Conservation (phyloP, 495 filamentous ascomycete genomes). For the Hypoxylon cercidicola region DNA sequence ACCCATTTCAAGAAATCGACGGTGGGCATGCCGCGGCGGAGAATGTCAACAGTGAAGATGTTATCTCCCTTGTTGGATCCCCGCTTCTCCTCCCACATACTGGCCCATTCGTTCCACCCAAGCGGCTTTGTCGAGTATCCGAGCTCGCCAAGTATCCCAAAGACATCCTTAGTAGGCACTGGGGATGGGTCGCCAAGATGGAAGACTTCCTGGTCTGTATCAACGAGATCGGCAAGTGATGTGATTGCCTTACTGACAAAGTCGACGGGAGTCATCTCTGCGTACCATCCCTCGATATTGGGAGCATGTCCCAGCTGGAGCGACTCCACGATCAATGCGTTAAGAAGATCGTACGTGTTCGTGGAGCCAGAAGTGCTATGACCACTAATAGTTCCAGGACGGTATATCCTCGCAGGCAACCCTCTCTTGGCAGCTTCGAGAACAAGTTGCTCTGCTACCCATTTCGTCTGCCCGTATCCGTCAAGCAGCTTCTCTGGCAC, state of each 20-base stretch:
- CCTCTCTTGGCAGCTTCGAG: slow-evolving; percentile 69
- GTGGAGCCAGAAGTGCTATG: slow-evolving; percentile 71
- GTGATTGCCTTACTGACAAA: slow-evolving; percentile 74
- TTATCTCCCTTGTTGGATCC: slow-evolving; percentile 67
- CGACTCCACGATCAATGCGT: slow-evolving; percentile 73
- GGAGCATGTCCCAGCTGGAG: slow-evolving; percentile 69
- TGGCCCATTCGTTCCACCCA: slow-evolving; percentile 71
- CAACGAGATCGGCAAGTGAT: slow-evolving; percentile 64
- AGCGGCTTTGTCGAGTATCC: slow-evolving; percentile 70
- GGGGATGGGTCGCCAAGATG: slow-evolving; percentile 75
- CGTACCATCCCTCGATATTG: slow-evolving; percentile 72
- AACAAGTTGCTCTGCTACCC: slow-evolving; percentile 74
- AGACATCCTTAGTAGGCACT: slow-evolving; percentile 64
- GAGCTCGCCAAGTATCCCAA: slow-evolving; percentile 65
- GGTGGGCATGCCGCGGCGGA: slow-evolving; percentile 74
- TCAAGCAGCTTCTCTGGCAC: slow-evolving; percentile 69
- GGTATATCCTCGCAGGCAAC: slow-evolving; percentile 69
- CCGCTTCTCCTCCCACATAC: slow-evolving; percentile 68
- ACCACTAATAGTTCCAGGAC: slow-evolving; percentile 72
- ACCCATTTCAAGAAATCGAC: slow-evolving; percentile 64
- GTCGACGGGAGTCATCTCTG: slow-evolving; percentile 78
- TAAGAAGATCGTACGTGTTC: slow-evolving; percentile 74
- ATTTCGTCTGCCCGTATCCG: slow-evolving; percentile 74
- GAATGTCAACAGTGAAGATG: slow-evolving; percentile 72
- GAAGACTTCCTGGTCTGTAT: slow-evolving; percentile 65